Evolutionary conservation across 805 yeast genomes (phyloP).

Genomic region (Monosporozyma solicola): DNA sequence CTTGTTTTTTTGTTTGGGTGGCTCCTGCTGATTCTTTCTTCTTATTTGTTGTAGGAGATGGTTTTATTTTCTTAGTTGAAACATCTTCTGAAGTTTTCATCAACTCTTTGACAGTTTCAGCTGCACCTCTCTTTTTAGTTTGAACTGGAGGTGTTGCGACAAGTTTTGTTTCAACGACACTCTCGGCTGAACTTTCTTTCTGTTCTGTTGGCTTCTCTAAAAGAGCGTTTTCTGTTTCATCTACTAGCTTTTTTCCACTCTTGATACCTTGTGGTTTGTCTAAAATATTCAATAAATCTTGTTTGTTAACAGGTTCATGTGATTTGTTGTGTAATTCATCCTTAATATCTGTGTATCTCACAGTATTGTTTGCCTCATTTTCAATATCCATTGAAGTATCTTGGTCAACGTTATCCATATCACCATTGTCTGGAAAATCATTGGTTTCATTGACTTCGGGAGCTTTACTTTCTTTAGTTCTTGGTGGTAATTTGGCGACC

Average conservation of each 20-base stretch:
- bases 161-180: not conserved
- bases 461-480: not conserved
- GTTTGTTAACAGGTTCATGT: constrained; percentile 4
- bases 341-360: constrained; percentile 4
- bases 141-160: not conserved
- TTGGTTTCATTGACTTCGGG: not conserved
- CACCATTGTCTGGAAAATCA: not conserved
- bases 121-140: not conserved
- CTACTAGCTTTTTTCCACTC: not conserved
- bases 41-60: not conserved
- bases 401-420: not conserved
- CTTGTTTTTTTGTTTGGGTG: not conserved
- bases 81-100: not conserved
- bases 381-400: not conserved
- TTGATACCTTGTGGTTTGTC: not conserved
- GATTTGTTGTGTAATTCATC: not conserved
- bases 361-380: constrained; percentile 5
- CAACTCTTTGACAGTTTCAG: not conserved
- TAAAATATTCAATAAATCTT: constrained; percentile 5
- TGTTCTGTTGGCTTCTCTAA: not conserved
- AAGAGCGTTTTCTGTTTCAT: not conserved
- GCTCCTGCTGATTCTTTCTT: not conserved
- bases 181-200: not conserved
- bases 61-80: not conserved
- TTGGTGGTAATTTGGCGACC: not conserved